Evolutionary conservation across 495 filamentous ascomycete genomes (phyloP), one percentile per base, ranked within the genome.

Genomic region (Neurospora sp.): DNA sequence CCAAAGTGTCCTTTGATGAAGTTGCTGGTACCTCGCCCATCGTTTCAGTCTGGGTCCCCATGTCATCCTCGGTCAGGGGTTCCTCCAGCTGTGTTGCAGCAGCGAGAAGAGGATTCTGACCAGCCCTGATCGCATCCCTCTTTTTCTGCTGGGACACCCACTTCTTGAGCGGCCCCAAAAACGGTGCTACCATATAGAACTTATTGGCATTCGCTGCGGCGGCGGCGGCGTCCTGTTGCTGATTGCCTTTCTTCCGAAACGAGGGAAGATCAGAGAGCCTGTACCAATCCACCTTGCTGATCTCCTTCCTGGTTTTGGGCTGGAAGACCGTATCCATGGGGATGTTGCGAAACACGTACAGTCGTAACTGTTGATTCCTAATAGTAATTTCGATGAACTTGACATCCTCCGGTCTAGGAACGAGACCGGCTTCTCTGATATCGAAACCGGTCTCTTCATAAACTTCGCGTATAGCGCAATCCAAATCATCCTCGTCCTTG

Each of bases 181-280:
- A 98, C 1, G 96, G 94, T 3, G 93, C 94, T 20, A 99, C 96
- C 94, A 98, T 98, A 81, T 97, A 98, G 78, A 97, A 98, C 77
- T 93, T 98, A 76, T 92, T 92, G 22, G 91, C 88, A 76, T 91
- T 91, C 18, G 87, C 79, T 2, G 87, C 85, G n/a, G 87, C 81
- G 10, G 86, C 83, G 27, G 80, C 84, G 38, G 83, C 83, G 22
- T 82, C 80, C 16, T 83, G 75, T 65, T 75, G 86, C 81, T 78
- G 89, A 80, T 75, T 90, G 78, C 80, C 83, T 65, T 65, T 65
- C 76, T 82, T 84, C 81, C 91, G 93, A 73, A 91, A 91, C 74
- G 91, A 92, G 0, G 96, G 96, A 16, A 99, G 85, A 40, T 97
- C 94, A 0, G 92, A 91, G 16, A 99, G 83, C 72, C 88, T 91